Percentiles rank a stretch among this genome's conserved stretches.
These are phyloP conservation scores for Immersiella caudata DNA, from an alignment of 495 filamentous ascomycete genomes.

Conservation along the genomic window DNA sequence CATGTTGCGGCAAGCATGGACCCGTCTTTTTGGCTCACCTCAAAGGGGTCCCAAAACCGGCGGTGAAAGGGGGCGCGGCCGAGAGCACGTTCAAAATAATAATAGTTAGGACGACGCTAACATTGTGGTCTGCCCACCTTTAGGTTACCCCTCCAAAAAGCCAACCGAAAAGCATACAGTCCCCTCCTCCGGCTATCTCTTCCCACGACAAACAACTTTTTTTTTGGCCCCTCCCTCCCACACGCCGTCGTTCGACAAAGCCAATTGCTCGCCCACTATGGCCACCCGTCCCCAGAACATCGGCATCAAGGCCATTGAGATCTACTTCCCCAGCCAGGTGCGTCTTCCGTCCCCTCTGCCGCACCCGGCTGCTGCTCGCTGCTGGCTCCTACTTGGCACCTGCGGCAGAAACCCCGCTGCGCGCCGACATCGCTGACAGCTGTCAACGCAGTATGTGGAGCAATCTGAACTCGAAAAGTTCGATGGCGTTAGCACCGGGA, in stretches of 20 bases:
- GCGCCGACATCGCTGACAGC: conserved; percentile 37
- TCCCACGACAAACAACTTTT: conserved; percentile 26
- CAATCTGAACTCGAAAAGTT: conserved; percentile 96
- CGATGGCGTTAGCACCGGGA: conserved; percentile 91
- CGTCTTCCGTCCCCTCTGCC: conserved; percentile 33
- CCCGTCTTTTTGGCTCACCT: background rate
- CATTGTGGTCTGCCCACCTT: conserved; percentile 17
- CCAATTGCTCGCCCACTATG: conserved; percentile 61
- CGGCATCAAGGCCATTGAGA: conserved; percentile 99
- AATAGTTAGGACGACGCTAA: conserved; percentile 28
- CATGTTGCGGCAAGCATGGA: background rate
- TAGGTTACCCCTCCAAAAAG: conserved; percentile 30
- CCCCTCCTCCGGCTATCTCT: conserved; percentile 17
- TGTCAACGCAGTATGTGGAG: conserved; percentile 80
- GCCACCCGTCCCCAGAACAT: conserved; percentile 90
- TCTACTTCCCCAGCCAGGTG: conserved; percentile 97
- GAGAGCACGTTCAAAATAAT: conserved; percentile 23
- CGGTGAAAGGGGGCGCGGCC: conserved; percentile 25
- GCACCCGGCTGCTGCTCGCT: background rate
- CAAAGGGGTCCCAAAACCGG: conserved; percentile 17
- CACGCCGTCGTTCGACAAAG: conserved; percentile 10
- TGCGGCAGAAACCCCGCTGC: background rate
- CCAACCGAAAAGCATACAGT: conserved; percentile 19
- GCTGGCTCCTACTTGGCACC: background rate
- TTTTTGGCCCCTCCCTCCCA: conserved; percentile 20